Evolutionary conservation across 768 basidiomycete species (phyloP), one percentile per base, ranked within the genome.

Genomic region (Tulasnella sp.): DNA sequence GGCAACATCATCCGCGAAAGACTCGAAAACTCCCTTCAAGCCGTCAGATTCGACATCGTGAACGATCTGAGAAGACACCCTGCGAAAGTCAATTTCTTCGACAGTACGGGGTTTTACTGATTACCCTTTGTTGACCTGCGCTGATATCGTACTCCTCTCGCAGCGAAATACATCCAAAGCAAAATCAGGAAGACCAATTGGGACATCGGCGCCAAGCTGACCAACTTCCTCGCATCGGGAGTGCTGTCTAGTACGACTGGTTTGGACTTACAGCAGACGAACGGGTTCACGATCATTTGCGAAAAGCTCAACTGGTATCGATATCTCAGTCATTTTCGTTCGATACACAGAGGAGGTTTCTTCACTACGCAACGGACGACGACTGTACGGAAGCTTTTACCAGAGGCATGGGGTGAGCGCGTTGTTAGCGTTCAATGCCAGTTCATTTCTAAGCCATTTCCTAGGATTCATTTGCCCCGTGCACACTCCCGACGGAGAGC

Each of bases 241-340:
- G 98, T 98, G 78, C 84, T 99, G 32, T 86, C 95, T 68, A 96
- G 97, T 9, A 94, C 94, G 0, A 90, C 94, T 1, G 97, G 97
- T 74, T 88, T 99, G 70, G 97, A 98, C 81, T 83, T 99, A 17
- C 96, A 98, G 79, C 97, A 99, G 80, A 90, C 95, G 0, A 90
- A 95, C 19, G 97, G 97, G n/a, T 98, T 96, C 81, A 98, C 97
- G 1, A 97, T 99, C 76, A 91, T 98, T 39, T 97, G 95, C 5
- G 97, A 99, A 83, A 98, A 98, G 81, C 85, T 99, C 74, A 99
- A 99, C 80, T 99, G 97, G 88, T 90, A 92, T 76, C 94, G 97
- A 41, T 99, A 98, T 80, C 94, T 99, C 80, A 92, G 91, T 78
- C 97, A 99, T 82, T 99, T 99, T 84, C 86, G 97, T 72, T 97